These are phyloP conservation scores for Tulasnella sp. DNA, from an alignment of 768 basidiomycete genomes.

Conservation along the genomic window DNA sequence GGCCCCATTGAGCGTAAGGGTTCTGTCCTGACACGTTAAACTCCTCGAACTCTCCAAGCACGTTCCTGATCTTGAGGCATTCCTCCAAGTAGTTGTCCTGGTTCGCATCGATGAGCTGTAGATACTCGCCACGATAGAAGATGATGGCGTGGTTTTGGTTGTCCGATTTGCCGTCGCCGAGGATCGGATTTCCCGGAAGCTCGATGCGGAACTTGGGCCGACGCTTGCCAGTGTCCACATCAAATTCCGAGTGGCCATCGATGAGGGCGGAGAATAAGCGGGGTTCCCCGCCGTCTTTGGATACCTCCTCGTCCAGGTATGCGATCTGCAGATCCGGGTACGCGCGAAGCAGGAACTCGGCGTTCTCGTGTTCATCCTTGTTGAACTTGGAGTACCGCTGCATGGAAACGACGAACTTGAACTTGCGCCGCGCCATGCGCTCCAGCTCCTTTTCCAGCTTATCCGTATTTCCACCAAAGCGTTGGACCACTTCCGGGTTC, in stretches of 20 bases:
- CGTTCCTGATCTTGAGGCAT: conserved; percentile 96
- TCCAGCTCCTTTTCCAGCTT: conserved; percentile 92
- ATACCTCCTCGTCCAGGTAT: conserved; percentile 91
- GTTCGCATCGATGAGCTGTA: conserved; percentile 98
- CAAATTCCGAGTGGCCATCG: conserved; percentile 95
- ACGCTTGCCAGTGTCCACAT: conserved; percentile 76
- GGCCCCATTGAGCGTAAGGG: conserved; percentile 84
- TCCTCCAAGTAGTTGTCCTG: conserved; percentile 99
- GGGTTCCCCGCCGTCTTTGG: conserved; percentile 87
- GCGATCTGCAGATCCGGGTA: conserved; percentile 99
- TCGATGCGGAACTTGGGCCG: conserved; percentile 97
- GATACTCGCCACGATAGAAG: conserved; percentile 98
- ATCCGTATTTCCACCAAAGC: conserved; percentile 95
- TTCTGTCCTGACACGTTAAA: conserved; percentile 73
- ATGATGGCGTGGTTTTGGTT: conserved; percentile 99
- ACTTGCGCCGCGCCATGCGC: conserved; percentile 94
- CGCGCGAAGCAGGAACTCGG: conserved; percentile 91
- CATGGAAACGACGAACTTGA: conserved; percentile 99
- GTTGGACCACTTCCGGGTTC: conserved; percentile 97
- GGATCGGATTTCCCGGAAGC: conserved; percentile 95
- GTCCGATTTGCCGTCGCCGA: conserved; percentile 98
- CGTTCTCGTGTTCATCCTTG: conserved; percentile 98
- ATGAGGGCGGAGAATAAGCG: conserved; percentile 93
- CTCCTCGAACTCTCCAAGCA: conserved; percentile 97
- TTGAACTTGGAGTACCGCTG: conserved; percentile 99